phyloP scores from a whole-genome alignment of 148 eudicot species.

The Spergularia bocconei region DNA sequence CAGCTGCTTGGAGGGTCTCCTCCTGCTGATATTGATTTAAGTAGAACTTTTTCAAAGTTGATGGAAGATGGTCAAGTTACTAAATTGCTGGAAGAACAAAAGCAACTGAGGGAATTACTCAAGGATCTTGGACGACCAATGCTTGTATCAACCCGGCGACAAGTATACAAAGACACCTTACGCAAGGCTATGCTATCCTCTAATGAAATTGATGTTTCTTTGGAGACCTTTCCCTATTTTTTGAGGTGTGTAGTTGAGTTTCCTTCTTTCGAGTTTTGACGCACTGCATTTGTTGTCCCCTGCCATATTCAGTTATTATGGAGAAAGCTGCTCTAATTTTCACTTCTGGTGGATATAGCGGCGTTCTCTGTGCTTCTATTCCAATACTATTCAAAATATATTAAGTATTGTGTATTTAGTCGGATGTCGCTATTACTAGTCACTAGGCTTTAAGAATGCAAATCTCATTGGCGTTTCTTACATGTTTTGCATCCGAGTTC shows the following conservation, averaged over 20 bases:
- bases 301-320: background rate
- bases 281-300: background rate
- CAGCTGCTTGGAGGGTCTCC: constrained; percentile 47
- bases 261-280: constrained; percentile 1
- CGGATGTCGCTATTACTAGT: background rate
- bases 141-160: constrained; percentile 46
- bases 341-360: background rate
- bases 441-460: no score
- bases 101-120: constrained; percentile 41
- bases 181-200: constrained; percentile 46
- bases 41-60: constrained; percentile 48
- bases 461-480: background rate
- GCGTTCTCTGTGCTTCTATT: no score
- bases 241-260: constrained; percentile 49
- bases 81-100: constrained; percentile 49
- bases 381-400: no score
- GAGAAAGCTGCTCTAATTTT: background rate
- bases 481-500: background rate
- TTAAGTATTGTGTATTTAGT: background rate
- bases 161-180: constrained; percentile 58
- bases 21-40: constrained; percentile 45
- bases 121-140: constrained; percentile 50
- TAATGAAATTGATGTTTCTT: constrained; percentile 57
- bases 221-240: constrained; percentile 81
- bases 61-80: constrained; percentile 35